Conservation (phyloP, 2,329 filamentous ascomycete species). For the Macrophomina tecta region DNA sequence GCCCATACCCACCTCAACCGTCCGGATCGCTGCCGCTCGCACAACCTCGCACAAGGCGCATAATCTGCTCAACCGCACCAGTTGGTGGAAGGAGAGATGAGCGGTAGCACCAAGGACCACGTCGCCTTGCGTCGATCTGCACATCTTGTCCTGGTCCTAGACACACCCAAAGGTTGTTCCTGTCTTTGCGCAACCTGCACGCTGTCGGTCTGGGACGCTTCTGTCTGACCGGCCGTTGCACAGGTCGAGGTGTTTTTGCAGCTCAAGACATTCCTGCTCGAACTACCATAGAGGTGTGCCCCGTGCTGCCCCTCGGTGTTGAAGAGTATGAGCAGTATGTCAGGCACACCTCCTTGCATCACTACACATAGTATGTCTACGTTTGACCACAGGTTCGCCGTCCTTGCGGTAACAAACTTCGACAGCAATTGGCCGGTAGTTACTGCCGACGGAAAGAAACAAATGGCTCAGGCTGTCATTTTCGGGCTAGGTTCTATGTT, state of each 20-base stretch:
- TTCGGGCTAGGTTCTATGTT: slow-evolving; percentile 65
- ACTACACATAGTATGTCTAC: slow-evolving; percentile 61
- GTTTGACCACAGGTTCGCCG: too few species aligned
- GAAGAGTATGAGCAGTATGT: slow-evolving; percentile 58
- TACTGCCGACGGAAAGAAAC: slow-evolving; percentile 36
- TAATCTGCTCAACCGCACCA: not conserved
- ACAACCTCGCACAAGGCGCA: not conserved
- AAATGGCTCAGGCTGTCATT: slow-evolving; percentile 58
- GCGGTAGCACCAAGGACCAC: slow-evolving; percentile 32
- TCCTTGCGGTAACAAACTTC: slow-evolving; percentile 27
- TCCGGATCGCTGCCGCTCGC: slow-evolving; percentile 8
- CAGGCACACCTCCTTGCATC: slow-evolving; percentile 57
- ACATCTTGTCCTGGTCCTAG: slow-evolving; percentile 50
- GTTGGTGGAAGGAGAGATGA: slow-evolving; percentile 27
- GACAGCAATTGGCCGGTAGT: slow-evolving; percentile 52
- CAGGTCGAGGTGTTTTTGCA: slow-evolving; percentile 62
- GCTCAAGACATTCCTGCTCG: slow-evolving; percentile 52
- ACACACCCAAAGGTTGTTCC: slow-evolving; percentile 59
- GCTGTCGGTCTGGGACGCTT: not conserved
- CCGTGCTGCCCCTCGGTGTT: slow-evolving; percentile 57
- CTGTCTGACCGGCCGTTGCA: slow-evolving; percentile 12
- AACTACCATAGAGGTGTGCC: slow-evolving; percentile 59
- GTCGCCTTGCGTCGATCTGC: slow-evolving; percentile 48
- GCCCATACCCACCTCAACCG: slow-evolving; percentile 2
- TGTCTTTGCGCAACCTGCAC: not conserved